Evolutionary conservation across 139 green algal species (phyloP).

Genomic region (Pseudopediastrum boryanum): DNA sequence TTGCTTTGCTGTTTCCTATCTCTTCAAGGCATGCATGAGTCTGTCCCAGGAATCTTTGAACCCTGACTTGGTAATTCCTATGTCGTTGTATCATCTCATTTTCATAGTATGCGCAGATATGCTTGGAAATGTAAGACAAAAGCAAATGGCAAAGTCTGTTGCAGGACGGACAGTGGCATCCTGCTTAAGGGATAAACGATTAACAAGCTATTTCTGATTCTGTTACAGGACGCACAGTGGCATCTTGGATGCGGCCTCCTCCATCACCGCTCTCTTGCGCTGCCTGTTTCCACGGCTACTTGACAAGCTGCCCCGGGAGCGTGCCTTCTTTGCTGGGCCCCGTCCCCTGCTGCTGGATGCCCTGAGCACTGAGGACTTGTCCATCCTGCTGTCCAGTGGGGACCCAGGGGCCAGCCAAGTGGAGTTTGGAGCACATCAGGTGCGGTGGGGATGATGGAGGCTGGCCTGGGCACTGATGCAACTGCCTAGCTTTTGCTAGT

Average conservation of each 20-base stretch:
- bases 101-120: too few relatives aligned
- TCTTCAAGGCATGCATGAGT: too few relatives aligned
- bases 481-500: not conserved
- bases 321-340: conserved; percentile 64
- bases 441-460: conserved; percentile 16
- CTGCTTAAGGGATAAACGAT: too few relatives aligned
- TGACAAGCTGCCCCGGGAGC: conserved; percentile 63
- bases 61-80: too few relatives aligned
- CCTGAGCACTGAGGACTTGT: conserved; percentile 48
- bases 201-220: not conserved
- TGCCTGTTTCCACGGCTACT: conserved; percentile 67
- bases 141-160: too few relatives aligned
- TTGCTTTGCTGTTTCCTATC: too few relatives aligned
- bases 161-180: too few relatives aligned
- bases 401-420: conserved; percentile 50
- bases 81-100: too few relatives aligned
- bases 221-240: conserved; percentile 39
- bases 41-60: too few relatives aligned
- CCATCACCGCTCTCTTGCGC: conserved; percentile 59
- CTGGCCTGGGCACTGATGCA: not conserved
- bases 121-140: too few relatives aligned
- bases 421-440: conserved; percentile 79
- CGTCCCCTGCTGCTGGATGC: conserved; percentile 21
- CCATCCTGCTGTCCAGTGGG: conserved; percentile 57
- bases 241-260: conserved; percentile 66